phyloP scores from a whole-genome alignment of 257 asterid genomes.

The Hygrophila difformis region DNA sequence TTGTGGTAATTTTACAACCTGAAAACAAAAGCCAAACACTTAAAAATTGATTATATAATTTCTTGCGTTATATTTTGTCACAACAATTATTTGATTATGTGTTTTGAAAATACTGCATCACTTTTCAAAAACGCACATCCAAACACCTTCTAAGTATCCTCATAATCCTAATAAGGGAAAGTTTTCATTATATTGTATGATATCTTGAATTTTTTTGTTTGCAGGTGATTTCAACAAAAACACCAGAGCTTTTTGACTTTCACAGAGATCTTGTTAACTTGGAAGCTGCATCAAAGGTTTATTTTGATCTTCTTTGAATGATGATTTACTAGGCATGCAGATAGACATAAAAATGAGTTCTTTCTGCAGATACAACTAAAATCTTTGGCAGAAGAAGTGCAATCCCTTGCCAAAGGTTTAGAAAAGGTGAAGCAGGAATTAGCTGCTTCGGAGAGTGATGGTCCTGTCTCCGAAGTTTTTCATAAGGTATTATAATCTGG shows the following conservation, averaged over 20 bases:
- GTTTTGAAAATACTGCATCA: too few species aligned
- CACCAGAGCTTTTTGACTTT: constrained; percentile 67
- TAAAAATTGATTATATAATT: too few species aligned
- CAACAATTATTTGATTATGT: too few species aligned
- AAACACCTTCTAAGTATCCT: too few species aligned
- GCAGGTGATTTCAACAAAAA: constrained; percentile 75
- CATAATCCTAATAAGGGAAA: too few species aligned
- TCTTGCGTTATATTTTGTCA: too few species aligned
- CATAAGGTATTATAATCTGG: constrained; percentile 61
- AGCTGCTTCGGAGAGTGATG: constrained; percentile 82
- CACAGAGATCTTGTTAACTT: constrained; percentile 68
- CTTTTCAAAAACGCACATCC: too few species aligned
- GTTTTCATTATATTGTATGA: too few species aligned
- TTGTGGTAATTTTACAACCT: too few species aligned
- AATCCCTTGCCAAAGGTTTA: constrained; percentile 88
- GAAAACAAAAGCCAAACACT: too few species aligned
- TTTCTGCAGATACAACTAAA: constrained; percentile 82
- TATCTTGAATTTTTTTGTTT: constrained; percentile 18
- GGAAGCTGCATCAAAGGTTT: constrained; percentile 86
- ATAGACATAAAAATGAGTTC: constrained; percentile 10
- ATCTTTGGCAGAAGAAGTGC: constrained; percentile 99
- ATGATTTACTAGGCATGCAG: constrained; percentile 4
- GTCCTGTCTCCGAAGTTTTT: constrained; percentile 87
- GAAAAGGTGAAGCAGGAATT: constrained; percentile 93
- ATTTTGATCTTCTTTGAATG: constrained; percentile 17